phyloP scores from a whole-genome alignment of 345 rosid species.

The Pseudoturritis turrita region DNA sequence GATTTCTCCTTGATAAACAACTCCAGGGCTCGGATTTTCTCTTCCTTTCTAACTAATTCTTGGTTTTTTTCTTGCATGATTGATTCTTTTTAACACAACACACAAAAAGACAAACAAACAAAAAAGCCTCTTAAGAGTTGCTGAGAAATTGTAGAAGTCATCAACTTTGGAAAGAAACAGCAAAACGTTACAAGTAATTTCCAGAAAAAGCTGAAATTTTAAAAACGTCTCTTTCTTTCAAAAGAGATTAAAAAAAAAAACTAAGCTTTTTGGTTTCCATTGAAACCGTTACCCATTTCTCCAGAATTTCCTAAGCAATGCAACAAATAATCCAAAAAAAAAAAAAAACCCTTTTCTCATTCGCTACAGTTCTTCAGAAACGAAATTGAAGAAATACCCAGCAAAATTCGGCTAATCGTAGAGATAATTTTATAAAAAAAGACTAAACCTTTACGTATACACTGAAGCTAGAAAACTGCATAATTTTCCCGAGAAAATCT shows the following conservation, averaged over 20 bases:
- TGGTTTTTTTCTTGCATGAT: slow-evolving; percentile 27
- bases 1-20: slow-evolving; percentile 33
- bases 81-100: slow-evolving; percentile 24
- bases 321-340: not conserved
- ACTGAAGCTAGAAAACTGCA: not conserved
- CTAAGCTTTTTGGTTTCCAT: too few species aligned
- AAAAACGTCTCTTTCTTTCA: not conserved
- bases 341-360: not conserved
- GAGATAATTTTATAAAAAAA: not conserved
- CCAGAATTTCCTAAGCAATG: not conserved
- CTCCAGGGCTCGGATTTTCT: slow-evolving; percentile 32
- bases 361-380: not conserved
- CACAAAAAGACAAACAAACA: not conserved
- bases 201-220: not conserved
- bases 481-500: not conserved
- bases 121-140: not conserved
- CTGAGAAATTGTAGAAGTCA: not conserved
- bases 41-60: slow-evolving; percentile 33
- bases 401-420: slow-evolving; percentile 1
- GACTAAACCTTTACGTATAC: not conserved
- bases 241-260: too few species aligned
- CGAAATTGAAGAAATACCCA: not conserved
- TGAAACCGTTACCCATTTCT: slow-evolving; percentile 16
- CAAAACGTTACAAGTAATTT: slow-evolving; percentile 14
- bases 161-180: not conserved